Base-by-base conservation (phyloP, 2,329 filamentous ascomycete species). In the Diaporthe velutina region DNA sequence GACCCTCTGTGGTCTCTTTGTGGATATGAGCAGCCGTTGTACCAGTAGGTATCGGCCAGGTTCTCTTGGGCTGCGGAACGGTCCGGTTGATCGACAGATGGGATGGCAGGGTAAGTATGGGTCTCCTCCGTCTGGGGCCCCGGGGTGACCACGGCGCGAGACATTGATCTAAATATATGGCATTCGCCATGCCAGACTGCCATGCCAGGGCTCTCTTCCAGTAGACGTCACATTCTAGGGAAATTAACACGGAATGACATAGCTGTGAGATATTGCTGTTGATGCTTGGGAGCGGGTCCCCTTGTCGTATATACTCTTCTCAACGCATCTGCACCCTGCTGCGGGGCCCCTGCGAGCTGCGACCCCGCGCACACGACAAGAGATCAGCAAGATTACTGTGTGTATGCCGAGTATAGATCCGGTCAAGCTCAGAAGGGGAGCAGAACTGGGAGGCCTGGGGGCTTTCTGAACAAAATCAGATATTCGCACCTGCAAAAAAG, bases 31-130 rank as follows among this genome's bases (percentile, higher is more conserved):
- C 28, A 19, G 25, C 17, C 25, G 17, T 33, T 33, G 28, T 48
- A 48, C 60, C 25, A 45, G 40, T 7, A 40, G 25, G 57, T 40
- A 64, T 64, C 13, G 55, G 30, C 40, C 40, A 66, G 28, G 28
- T 33, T 40, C 17, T 22, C n/a, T 42, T 52, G 64, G 64, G 45
- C 33, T 67, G 64, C 64, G 64, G 64, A 52, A 52, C 64, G 64
- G 64, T 67, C 64, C 64, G 64, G 45, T 38, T 67, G 64, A 67
- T 67, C 64, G 33, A 10, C 61, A 50, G 45, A 35, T 48, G 19
- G 15, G 60, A 48, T 25, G 25, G 42, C n/a, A 66, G 28, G 42
- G 30, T 67, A 52, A 67, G 42, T 25, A 48, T 66, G 40, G 42
- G 60, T 48, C 60, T 61, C 13, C 17, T 13, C 38, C 15, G 22